phyloP scores from a whole-genome alignment of 1,139 yeast genomes.

The Candida sp. region DNA sequence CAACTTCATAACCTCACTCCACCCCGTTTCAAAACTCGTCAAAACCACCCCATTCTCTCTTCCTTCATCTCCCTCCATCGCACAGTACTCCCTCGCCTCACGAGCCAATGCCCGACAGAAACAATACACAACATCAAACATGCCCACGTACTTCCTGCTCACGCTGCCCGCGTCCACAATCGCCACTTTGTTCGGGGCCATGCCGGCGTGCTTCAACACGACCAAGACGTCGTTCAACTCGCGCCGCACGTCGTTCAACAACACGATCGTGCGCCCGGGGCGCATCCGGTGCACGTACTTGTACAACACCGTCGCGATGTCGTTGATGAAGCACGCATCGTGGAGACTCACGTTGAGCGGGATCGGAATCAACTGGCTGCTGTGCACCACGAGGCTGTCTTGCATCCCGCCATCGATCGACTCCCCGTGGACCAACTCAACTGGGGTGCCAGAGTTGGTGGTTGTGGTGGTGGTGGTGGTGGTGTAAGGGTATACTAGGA shows the following conservation, averaged over 20 bases:
- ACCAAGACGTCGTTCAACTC: conserved; percentile 44
- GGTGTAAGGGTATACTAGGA: conserved; percentile 40
- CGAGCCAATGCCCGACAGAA: conserved; percentile 21
- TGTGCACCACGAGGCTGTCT: conserved; percentile 36
- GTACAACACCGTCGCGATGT: conserved; percentile 41
- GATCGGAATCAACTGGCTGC: conserved; percentile 26
- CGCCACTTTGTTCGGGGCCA: conserved; percentile 30
- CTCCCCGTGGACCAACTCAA: conserved; percentile 34
- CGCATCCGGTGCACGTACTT: conserved; percentile 17
- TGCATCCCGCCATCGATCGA: conserved; percentile 48
- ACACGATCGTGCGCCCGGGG: conserved; percentile 25
- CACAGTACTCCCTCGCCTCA: conserved; percentile 24
- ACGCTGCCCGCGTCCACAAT: conserved; percentile 28
- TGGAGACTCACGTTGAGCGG: conserved; percentile 39
- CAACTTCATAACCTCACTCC: conserved; percentile 23
- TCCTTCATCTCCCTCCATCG: background rate
- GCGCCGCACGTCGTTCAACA: conserved; percentile 29
- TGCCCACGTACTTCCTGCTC: conserved; percentile 17
- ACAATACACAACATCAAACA: conserved; percentile 28
- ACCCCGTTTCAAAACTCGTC: conserved; percentile 10
- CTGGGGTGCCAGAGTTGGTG: background rate
- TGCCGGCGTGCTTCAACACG: conserved; percentile 31
- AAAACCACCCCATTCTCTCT: conserved; percentile 15
- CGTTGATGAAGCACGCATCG: conserved; percentile 40
- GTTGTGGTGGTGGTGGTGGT: conserved; percentile 7